phyloP scores from a whole-genome alignment of 805 yeast species.

The Candida hungchunana region DNA sequence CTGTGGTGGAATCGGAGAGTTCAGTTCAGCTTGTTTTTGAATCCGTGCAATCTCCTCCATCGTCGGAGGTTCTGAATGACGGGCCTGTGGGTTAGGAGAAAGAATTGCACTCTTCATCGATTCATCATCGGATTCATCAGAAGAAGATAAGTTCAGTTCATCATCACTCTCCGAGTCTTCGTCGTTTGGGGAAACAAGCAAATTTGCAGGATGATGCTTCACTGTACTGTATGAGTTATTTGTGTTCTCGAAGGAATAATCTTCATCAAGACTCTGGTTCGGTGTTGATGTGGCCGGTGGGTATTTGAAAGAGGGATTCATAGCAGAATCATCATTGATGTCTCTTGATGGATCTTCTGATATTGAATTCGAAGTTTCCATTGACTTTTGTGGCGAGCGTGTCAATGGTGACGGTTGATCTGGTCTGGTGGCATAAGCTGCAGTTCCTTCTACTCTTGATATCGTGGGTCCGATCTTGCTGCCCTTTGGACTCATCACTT shows the following conservation, averaged over 20 bases:
- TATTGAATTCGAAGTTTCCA: neutral
- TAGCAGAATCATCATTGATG: too few relatives aligned
- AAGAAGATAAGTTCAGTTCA: constrained; percentile 13
- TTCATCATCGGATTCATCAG: constrained; percentile 16
- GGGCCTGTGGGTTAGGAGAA: constrained; percentile 8
- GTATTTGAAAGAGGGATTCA: too few relatives aligned
- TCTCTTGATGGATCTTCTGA: too few relatives aligned
- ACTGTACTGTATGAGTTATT: constrained; percentile 1
- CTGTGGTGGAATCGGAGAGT: constrained; percentile 3
- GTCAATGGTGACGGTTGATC: too few relatives aligned
- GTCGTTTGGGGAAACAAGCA: constrained; percentile 1
- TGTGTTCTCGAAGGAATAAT: neutral
- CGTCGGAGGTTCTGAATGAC: constrained; percentile 5
- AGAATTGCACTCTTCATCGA: constrained; percentile 18
- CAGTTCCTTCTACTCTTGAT: too few relatives aligned
- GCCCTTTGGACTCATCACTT: too few relatives aligned
- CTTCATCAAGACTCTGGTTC: too few relatives aligned
- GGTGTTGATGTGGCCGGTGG: neutral
- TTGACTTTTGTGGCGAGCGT: too few relatives aligned
- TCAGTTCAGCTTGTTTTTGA: neutral
- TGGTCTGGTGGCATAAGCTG: too few relatives aligned
- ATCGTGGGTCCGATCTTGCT: too few relatives aligned
- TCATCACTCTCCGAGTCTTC: constrained; percentile 13
- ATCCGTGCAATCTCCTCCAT: neutral
- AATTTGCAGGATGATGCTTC: constrained; percentile 8